Evolutionary conservation across 768 basidiomycete genomes (phyloP), one percentile per base, ranked within the genome.

Genomic region (Pleurotus eryngii): DNA sequence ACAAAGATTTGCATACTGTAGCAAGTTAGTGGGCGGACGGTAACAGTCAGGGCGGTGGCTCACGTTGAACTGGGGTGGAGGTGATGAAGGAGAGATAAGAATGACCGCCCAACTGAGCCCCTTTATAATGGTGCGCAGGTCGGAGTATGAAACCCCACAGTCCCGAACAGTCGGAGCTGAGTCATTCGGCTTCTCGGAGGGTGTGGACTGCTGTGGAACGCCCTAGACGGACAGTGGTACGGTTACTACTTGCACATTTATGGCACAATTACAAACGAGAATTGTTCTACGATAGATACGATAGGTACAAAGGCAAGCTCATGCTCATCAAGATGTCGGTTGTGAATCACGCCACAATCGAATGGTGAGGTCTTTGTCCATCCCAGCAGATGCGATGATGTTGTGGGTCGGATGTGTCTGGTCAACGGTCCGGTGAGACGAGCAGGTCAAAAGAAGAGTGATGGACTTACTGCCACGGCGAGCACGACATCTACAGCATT

Each of bases 301-400:
- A 26, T 48, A 37, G 12, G 17, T 22, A 43, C 20, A 9, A 27
- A 27, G 24, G 30, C 53, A 38, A 37, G 14, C 42, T 9, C 22
- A 9, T 3, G 18, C n/a, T 57, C 24, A 20, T 53, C 15, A 45
- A 7, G 46, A 15, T 20, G 18, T 48, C 17, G 22, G 17, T 11
- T 42, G 18, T 18, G 39, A 37, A 65, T 89, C 85, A 56, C 78
- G 74, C 95, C 95, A 97, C 14, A 98, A 63, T 54, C 87, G 81
- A 64, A 98, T 90, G 4, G 85, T 86, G 59, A 90, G 72, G 63
- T 96, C 95, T 62, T 92, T 92, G 63, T 95, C 93, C 81, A 92
- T 86, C 8, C 87, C 83, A n/a, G 90, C 92, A 3, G 92, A 92
- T 5, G 92, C 95, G 60, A 98, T 87, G 55, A 89, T 84, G 46